Evolutionary conservation across 768 basidiomycete genomes (phyloP).

Genomic region (Glaciozyma martinii): DNA sequence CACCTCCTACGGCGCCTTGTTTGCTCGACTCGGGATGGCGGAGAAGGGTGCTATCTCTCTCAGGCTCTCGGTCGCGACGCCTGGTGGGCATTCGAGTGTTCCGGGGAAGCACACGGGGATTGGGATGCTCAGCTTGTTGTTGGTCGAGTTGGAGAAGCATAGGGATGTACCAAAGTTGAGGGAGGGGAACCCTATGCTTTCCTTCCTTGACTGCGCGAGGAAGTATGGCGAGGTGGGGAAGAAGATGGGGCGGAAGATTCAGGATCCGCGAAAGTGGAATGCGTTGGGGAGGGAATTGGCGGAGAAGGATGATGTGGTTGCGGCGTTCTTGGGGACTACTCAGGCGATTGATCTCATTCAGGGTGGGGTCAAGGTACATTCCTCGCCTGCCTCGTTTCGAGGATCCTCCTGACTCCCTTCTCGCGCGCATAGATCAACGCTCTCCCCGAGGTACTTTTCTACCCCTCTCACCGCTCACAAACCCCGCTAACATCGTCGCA

Average conservation of each 20-base stretch:
- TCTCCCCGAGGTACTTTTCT: conserved; percentile 17
- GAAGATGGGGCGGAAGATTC: conserved; percentile 44
- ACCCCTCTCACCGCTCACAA: background rate
- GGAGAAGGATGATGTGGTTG: conserved; percentile 38
- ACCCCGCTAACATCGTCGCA: background rate
- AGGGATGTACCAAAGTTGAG: conserved; percentile 44
- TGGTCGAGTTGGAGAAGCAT: conserved; percentile 60
- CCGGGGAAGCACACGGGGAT: conserved; percentile 73
- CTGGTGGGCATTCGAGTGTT: conserved; percentile 78
- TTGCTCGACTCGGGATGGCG: conserved; percentile 40
- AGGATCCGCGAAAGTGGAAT: conserved; percentile 36
- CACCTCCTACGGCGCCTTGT: conserved; percentile 33
- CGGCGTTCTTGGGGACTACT: conserved; percentile 49
- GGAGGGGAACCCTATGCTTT: conserved; percentile 35
- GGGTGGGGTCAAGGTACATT: conserved; percentile 25
- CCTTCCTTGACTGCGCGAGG: conserved; percentile 57
- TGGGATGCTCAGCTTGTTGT: conserved; percentile 63
- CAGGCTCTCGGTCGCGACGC: conserved; percentile 54
- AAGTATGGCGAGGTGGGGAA: conserved; percentile 53
- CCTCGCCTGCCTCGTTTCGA: too few relatives aligned
- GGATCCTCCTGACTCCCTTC: background rate
- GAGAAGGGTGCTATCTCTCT: conserved; percentile 56
- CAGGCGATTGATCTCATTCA: conserved; percentile 62
- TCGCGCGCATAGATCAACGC: conserved; percentile 25
- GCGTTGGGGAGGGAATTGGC: conserved; percentile 46